Conservation (phyloP, 805 yeast genomes). For the Sporopachydermia lactativora region DNA sequence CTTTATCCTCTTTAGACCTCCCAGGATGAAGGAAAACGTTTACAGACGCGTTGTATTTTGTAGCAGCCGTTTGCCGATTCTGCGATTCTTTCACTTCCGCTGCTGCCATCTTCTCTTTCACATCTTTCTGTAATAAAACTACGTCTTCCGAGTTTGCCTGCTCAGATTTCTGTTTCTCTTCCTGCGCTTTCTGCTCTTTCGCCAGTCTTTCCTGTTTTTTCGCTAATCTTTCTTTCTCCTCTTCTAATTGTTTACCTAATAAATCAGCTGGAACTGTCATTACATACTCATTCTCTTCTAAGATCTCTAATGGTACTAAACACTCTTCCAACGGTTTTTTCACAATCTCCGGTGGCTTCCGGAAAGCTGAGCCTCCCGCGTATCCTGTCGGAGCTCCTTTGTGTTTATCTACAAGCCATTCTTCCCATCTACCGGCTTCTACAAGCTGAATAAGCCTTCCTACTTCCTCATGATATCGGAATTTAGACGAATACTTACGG, state of each 20-base stretch:
- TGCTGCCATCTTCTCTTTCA: no score
- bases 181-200: not conserved
- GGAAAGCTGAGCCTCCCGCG: no score
- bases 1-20: not conserved
- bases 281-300: not conserved
- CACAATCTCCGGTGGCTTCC: not conserved
- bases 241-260: not conserved
- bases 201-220: not conserved
- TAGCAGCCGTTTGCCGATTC: not conserved
- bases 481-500: not conserved
- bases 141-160: not conserved
- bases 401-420: not conserved
- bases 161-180: not conserved
- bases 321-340: not conserved
- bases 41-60: not conserved
- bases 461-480: not conserved
- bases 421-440: not conserved
- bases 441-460: conserved; percentile 1
- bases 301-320: not conserved
- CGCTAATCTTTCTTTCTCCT: not conserved
- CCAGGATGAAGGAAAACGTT: not conserved
- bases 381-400: not conserved
- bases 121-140: not conserved
- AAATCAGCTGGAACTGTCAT: not conserved
- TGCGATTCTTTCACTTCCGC: not conserved